Base-by-base conservation (phyloP, 1,139 yeast genomes). In the Spathaspora sp. region DNA sequence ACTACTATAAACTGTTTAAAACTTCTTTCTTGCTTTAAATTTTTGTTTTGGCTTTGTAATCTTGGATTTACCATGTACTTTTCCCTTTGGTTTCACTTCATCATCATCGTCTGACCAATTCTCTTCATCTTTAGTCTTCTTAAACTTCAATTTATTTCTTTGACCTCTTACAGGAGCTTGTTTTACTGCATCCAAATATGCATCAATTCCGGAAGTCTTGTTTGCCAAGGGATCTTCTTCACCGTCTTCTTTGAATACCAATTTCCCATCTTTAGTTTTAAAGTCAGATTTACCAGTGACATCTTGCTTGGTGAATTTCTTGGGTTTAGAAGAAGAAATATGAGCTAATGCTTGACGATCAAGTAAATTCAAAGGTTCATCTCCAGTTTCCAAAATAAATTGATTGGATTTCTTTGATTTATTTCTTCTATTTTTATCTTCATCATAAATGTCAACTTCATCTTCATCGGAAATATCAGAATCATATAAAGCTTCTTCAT, bases 161-260 rank as follows among this genome's bases (percentile, higher is more conserved):
- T 89, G 97, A 47, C 97, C 97, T 67, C 96, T 84, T 4, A 89
- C 81, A 38, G 99, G 98, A 26, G 93, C 97, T 57, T 86, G 89
- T 64, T 82, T 86, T 36, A 93, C 89, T 10, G 98, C 99, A 54
- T 89, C 97, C 56, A 90, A 80, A 63, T 93, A 93, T 1, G 97
- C 97, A 63, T 89, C 89, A 52, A 91, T 80, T 23, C 96, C 95
- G 7, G 76, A 66, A 10, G 72, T 74, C 47, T 63, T 63, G 34
- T 63, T 59, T n/a, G 68, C 65, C 56, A 82, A 66, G 44, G 82
- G 81, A 63, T 82, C 86, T 41, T 73, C 76, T n/a, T 60, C 63
- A 11, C 50, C 54, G 16, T 43, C 43, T 15, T 70, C 75, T 50
- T 72, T 76, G 50, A 80, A 70, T 33, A 81, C 80, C 47, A 81